Base-by-base conservation (phyloP, 2,329 filamentous ascomycete genomes). In the Daldinia eschscholtzii region DNA sequence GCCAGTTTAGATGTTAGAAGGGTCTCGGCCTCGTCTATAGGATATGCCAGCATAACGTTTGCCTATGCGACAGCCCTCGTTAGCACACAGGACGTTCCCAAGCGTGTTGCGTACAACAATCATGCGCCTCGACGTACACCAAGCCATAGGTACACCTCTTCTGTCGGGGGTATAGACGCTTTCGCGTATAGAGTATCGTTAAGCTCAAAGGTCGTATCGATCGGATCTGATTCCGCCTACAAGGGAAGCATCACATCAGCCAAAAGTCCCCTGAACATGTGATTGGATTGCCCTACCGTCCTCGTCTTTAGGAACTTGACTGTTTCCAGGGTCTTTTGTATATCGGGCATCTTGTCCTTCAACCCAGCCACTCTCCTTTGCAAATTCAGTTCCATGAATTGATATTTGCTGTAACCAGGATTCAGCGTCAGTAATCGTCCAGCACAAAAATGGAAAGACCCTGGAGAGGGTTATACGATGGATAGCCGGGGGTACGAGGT, bases 341-440 rank as follows among this genome's bases (percentile, higher is more conserved):
- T 98, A 79, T 99, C 96, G 0, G 96, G 96, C 73, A 99, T 94
- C 84, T 98, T 99, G 78, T 98, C 94, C 77, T 91, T 92, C 63
- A 99, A 84, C 1, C 94, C 94, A 3, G 87, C 85, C 60, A 92
- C 91, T 55, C 96, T 89, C 71, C 93, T 88, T 80, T 97, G 92
- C 66, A 96, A 92, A 81, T 97, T 98, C 79, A 92, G 86, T 83
- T 98, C 94, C 96, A 99, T 99, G 83, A 98, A 99, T 81, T 98
- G 96, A 84, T 99, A 99, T 87, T 99, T 99, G 75, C 94, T 97
- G 79, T 52, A 70, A 74, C 44, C 71, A 71, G 39, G 39, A 9
- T 30, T 33, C n/a, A 52, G 65, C 30, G 59, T 64, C 44, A 66
- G 67, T 57, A 41, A 52, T 60, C 18, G 15, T 55, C 41, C n/a